Base-by-base conservation (phyloP, 2,329 filamentous ascomycete genomes). In the Neophaeococcomyces mojaviensis region DNA sequence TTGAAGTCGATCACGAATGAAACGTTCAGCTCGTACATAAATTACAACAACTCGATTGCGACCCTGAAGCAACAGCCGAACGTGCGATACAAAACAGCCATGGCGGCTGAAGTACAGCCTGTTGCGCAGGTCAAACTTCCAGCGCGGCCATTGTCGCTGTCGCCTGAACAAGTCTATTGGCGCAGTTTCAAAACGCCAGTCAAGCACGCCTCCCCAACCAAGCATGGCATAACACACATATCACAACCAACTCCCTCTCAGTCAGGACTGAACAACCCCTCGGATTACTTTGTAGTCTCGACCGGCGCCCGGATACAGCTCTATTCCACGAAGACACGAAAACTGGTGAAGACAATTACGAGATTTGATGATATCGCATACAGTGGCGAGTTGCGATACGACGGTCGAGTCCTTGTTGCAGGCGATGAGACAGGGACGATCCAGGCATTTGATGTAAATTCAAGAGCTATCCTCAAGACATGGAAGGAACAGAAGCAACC, bases 91-190 rank as follows among this genome's bases (percentile, higher is more conserved):
- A 9, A 15, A 18, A 28, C 7, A 20, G 28, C n/a, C 13, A 95
- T 95, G 88, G 88, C 89, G 58, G 86, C 88, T 60, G 82, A 88
- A 70, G 86, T 94, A 59, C 79, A 81, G 65, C 84, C 86, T 50
- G 72, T 94, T 55, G 81, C 82, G 64, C 83, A 83, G 65, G 72
- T 94, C 61, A 94, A 88, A 74, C 78, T 94, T 61, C 82, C 90
- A 47, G 78, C 85, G 53, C 86, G 87, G 41, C 88, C 88, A 47
- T 82, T 84, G 33, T 84, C 87, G 44, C 70, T 90, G 39, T 95
- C 90, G 4, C 83, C 89, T 26, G 92, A 98, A 71, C 89, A 97
- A 69, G 79, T 83, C 55, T 97, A 97, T 74, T 98, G 94, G 94
- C 85, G 84, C 62, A 84, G 85, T 10, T 98, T 98, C 73, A 88